These are phyloP conservation scores for Tylopilus rubrobrunneus DNA, from an alignment of 768 basidiomycete species.

Conservation along the genomic window DNA sequence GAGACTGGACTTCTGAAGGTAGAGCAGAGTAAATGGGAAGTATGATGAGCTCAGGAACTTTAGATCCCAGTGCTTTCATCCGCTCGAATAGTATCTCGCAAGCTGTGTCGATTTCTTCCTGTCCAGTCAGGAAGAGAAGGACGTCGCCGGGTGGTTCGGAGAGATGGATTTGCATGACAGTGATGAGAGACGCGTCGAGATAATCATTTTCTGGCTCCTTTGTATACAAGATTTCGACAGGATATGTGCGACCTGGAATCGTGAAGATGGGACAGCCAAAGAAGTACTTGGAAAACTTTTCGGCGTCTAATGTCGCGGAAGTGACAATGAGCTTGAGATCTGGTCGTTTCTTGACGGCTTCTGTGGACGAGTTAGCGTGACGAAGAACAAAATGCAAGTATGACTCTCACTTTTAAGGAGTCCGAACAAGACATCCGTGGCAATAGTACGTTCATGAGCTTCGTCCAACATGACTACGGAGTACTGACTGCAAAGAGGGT, in stretches of 20 bases:
- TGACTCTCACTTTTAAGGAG: conserved; percentile 60
- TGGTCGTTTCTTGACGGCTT: conserved; percentile 90
- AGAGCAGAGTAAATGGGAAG: conserved; percentile 97
- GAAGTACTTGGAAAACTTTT: conserved; percentile 99
- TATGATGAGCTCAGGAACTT: conserved; percentile 95
- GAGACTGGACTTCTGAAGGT: conserved; percentile 96
- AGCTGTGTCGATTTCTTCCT: conserved; percentile 97
- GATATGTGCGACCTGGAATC: conserved; percentile 99
- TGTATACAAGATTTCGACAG: conserved; percentile 96
- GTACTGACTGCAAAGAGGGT: conserved; percentile 89
- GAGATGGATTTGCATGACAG: conserved; percentile 98
- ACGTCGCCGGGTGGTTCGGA: conserved; percentile 97
- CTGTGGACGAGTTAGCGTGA: conserved; percentile 40
- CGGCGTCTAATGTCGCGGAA: conserved; percentile 97
- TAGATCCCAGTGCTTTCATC: conserved; percentile 98
- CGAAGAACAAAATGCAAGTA: not conserved
- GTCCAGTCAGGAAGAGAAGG: conserved; percentile 95
- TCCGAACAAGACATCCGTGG: conserved; percentile 98
- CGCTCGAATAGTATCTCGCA: conserved; percentile 98
- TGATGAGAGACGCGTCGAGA: conserved; percentile 95
- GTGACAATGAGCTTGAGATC: conserved; percentile 98
- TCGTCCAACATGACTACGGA: conserved; percentile 98
- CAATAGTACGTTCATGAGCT: conserved; percentile 96
- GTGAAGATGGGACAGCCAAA: conserved; percentile 99
- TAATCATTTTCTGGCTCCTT: conserved; percentile 98